Conservation (phyloP, 73 alveolate species). For the Tetrahymena elliotti region DNA sequence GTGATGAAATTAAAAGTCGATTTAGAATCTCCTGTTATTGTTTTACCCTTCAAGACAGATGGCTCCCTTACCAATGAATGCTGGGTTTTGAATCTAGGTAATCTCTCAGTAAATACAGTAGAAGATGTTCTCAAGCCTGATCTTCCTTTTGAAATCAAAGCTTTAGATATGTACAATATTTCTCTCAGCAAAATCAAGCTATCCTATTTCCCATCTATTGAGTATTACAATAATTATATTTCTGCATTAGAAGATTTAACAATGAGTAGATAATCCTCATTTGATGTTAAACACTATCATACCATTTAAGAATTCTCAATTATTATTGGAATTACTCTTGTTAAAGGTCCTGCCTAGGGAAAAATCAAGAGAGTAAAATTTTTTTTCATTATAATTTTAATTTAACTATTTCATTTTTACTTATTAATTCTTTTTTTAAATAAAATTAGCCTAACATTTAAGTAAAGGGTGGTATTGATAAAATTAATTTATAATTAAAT, state of each 20-base stretch:
- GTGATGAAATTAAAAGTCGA: conserved; percentile 9
- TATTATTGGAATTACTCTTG: not conserved
- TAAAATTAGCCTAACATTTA: not conserved
- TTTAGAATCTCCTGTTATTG: conserved; percentile 9
- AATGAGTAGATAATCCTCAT: not conserved
- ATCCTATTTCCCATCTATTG: not conserved
- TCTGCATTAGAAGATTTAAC: not conserved
- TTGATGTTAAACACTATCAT: not conserved
- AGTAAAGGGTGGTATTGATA: conserved; percentile 10
- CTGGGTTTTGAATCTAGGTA: conserved; percentile 36
- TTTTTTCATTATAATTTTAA: not conserved
- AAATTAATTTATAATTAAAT: conserved; percentile 6
- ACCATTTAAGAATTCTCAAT: not conserved
- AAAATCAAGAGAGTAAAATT: not conserved
- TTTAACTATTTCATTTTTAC: not conserved
- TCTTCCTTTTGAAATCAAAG: conserved; percentile 13
- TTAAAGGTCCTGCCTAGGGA: not conserved
- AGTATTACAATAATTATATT: not conserved
- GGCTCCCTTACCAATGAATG: conserved; percentile 3
- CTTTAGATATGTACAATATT: conserved; percentile 9
- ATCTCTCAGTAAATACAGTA: conserved; percentile 6
- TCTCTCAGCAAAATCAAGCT: not conserved
- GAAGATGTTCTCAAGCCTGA: not conserved
- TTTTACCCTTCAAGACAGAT: conserved; percentile 7
- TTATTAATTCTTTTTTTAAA: not conserved